Conservation (phyloP, 2,329 filamentous ascomycete genomes). For the Ophiostoma himal-ulmi region DNA sequence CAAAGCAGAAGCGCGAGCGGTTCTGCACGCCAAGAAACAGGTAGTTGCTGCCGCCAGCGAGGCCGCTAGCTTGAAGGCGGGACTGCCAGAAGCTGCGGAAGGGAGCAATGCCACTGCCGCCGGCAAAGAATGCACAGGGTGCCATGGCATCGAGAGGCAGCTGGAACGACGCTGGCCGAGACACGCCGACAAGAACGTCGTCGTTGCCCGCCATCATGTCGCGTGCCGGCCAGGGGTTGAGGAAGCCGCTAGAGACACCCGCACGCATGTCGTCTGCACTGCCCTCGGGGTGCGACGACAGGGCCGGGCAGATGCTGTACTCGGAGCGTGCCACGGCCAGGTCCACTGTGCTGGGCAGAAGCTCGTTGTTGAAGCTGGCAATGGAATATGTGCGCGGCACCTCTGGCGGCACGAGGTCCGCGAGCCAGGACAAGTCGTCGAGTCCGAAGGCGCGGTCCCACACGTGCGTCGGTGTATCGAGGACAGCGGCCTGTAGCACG, state of each 20-base stretch:
- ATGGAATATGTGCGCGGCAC: constrained; percentile 50
- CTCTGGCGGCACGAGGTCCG: constrained; percentile 43
- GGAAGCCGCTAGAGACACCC: constrained; percentile 49
- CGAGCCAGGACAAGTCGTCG: constrained; percentile 40
- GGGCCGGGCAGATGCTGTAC: constrained; percentile 42
- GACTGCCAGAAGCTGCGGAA: constrained; percentile 51
- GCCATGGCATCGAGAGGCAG: constrained; percentile 46
- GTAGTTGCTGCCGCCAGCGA: constrained; percentile 41
- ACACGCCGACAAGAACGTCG: constrained; percentile 45
- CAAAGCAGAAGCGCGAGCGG: constrained; percentile 48
- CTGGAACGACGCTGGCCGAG: constrained; percentile 47
- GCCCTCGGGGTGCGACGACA: constrained; percentile 31
- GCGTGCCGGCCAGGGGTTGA: constrained; percentile 43
- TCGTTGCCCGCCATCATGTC: constrained; percentile 9
- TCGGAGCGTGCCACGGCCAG: constrained; percentile 48
- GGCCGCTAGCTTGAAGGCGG: constrained; percentile 32
- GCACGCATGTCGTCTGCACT: constrained; percentile 32
- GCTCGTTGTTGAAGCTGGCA: constrained; percentile 44
- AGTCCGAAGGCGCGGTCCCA: constrained; percentile 48
- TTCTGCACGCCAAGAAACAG: constrained; percentile 49
- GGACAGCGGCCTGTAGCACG: constrained; percentile 43
- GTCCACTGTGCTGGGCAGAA: constrained; percentile 47
- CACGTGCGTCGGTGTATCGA: constrained; percentile 43
- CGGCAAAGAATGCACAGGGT: constrained; percentile 49
- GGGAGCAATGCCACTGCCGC: constrained; percentile 49